Conservation (phyloP, 2,329 filamentous ascomycete species). For the Alternaria ventricosa region DNA sequence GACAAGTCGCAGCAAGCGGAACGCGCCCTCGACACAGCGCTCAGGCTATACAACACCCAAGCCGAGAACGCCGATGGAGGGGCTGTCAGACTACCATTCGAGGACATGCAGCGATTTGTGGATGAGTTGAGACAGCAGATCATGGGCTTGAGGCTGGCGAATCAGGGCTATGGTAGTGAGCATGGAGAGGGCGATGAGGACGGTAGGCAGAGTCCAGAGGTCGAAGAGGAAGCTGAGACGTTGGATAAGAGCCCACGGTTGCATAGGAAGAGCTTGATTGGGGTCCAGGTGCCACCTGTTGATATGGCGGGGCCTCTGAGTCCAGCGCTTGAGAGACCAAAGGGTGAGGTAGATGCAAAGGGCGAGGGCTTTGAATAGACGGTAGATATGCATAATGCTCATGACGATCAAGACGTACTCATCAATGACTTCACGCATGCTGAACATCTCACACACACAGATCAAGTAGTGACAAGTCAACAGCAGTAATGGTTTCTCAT, state of each 20-base stretch:
- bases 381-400: constrained; percentile 6
- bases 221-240: constrained; percentile 48
- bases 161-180: constrained; percentile 52
- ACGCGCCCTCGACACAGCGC: constrained; percentile 74
- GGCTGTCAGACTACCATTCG: constrained; percentile 51
- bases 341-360: constrained; percentile 29
- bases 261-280: constrained; percentile 55
- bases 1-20: constrained; percentile 80
- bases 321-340: constrained; percentile 34
- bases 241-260: constrained; percentile 43
- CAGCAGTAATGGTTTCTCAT: not conserved
- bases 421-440: not conserved
- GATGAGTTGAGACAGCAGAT: constrained; percentile 71
- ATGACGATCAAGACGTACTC: not conserved
- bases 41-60: constrained; percentile 58
- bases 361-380: constrained; percentile 42
- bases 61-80: constrained; percentile 24
- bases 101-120: constrained; percentile 67
- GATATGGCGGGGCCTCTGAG: constrained; percentile 38
- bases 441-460: not conserved
- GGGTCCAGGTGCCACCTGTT: constrained; percentile 30
- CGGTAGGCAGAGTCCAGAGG: constrained; percentile 25
- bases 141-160: constrained; percentile 49
- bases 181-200: constrained; percentile 18
- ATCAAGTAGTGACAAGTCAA: not conserved